These are phyloP conservation scores for Porphyrellus sp. DNA, from an alignment of 1,284 basidiomycete genomes.

Conservation along the genomic window DNA sequence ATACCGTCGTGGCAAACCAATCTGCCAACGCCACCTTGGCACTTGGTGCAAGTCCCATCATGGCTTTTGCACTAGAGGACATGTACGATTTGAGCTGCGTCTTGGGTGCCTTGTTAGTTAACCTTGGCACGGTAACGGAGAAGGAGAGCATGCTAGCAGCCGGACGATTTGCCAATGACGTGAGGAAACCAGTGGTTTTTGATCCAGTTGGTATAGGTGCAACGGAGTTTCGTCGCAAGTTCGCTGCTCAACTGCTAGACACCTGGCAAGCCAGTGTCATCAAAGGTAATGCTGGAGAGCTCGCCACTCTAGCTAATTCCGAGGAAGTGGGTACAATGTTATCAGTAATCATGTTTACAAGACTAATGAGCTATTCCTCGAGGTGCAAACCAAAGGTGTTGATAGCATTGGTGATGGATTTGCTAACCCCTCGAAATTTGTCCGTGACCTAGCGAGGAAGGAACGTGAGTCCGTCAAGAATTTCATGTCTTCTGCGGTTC, in stretches of 20 bases:
- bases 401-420: slow-evolving; percentile 82
- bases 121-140: slow-evolving; percentile 82
- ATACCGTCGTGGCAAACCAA: slow-evolving; percentile 87
- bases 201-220: slow-evolving; percentile 95
- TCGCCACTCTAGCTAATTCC: slow-evolving; percentile 74
- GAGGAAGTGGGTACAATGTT: slow-evolving; percentile 51
- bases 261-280: slow-evolving; percentile 88
- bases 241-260: slow-evolving; percentile 71
- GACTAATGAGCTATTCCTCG: not conserved
- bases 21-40: slow-evolving; percentile 91
- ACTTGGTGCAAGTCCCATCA: slow-evolving; percentile 88
- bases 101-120: slow-evolving; percentile 75
- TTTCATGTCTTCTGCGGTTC: not conserved
- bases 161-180: slow-evolving; percentile 67
- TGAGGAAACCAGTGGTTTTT: slow-evolving; percentile 80
- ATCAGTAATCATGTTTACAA: not conserved
- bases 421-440: slow-evolving; percentile 69
- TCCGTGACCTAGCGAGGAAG: slow-evolving; percentile 67
- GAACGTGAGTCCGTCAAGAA: slow-evolving; percentile 55
- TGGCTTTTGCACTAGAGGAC: slow-evolving; percentile 83
- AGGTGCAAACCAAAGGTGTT: slow-evolving; percentile 81
- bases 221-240: slow-evolving; percentile 64
- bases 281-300: slow-evolving; percentile 94
- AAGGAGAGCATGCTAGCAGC: slow-evolving; percentile 82
- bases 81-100: slow-evolving; percentile 76